Evolutionary conservation across 768 basidiomycete species (phyloP).

Genomic region (Candolleomyces aberdarensis): DNA sequence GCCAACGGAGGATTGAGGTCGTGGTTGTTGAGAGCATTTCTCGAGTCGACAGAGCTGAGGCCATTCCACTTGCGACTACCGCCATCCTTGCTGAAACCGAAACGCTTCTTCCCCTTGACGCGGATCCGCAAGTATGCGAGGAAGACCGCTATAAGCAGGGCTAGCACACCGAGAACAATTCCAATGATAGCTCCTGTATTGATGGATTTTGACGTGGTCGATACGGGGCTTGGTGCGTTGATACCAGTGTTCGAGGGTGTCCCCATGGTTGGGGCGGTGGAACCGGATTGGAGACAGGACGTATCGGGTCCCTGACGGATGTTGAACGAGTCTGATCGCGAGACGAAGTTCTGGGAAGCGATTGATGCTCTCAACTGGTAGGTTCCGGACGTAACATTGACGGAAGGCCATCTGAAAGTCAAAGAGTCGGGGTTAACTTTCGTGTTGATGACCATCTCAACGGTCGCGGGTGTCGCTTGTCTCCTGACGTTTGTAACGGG

Average conservation of each 20-base stretch:
- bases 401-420: conserved; percentile 40
- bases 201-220: conserved; percentile 19
- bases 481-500: background rate
- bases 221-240: conserved; percentile 15
- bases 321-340: conserved; percentile 24
- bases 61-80: conserved; percentile 24
- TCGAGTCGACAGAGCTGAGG: conserved; percentile 31
- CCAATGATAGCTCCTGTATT: conserved; percentile 49
- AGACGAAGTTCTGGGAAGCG: conserved; percentile 13
- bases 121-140: conserved; percentile 30
- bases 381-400: conserved; percentile 47
- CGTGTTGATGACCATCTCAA: conserved; percentile 7
- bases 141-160: conserved; percentile 28
- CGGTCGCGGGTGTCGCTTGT: conserved; percentile 6
- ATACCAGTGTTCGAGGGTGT: conserved; percentile 17
- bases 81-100: conserved; percentile 6
- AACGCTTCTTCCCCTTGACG: conserved; percentile 8
- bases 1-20: background rate
- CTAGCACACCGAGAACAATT: conserved; percentile 46
- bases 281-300: conserved; percentile 27
- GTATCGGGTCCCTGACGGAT: conserved; percentile 27
- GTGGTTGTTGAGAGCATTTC: conserved; percentile 4
- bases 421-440: conserved; percentile 23
- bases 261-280: conserved; percentile 15
- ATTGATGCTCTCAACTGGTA: conserved; percentile 37